These are phyloP conservation scores for Hymenoscyphus albidus DNA, from an alignment of 2,329 filamentous ascomycete genomes.

Conservation along the genomic window DNA sequence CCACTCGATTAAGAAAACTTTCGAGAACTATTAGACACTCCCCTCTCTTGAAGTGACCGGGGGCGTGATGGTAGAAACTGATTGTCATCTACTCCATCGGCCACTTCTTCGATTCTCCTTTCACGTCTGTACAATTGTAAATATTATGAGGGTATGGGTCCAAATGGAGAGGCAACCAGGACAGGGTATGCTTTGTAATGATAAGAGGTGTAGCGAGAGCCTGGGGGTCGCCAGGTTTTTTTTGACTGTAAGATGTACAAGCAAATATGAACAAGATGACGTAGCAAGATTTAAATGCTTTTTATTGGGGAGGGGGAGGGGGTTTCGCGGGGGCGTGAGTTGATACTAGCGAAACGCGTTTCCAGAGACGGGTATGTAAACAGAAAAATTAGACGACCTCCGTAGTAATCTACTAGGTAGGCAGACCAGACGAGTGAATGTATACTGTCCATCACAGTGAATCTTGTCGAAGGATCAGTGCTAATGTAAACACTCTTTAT, in stretches of 20 bases:
- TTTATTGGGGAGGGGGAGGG: neutral
- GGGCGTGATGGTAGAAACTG: conserved; percentile 13
- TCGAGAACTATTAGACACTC: conserved; percentile 11
- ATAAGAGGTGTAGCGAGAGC: conserved; percentile 7
- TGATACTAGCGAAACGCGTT: neutral
- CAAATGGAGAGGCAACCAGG: conserved; percentile 10
- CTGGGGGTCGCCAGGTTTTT: neutral
- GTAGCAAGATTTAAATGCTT: neutral
- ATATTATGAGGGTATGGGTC: conserved; percentile 28
- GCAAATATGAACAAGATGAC: conserved; percentile 1
- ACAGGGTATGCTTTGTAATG: conserved; percentile 20
- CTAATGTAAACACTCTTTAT: no score
- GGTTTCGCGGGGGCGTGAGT: neutral
- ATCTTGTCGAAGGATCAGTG: no score
- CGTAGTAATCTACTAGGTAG: no score
- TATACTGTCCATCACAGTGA: no score
- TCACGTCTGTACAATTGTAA: conserved; percentile 31
- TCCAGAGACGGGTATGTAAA: neutral
- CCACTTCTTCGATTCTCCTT: conserved; percentile 25
- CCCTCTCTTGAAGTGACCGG: conserved; percentile 11
- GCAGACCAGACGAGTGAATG: no score
- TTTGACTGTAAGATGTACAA: neutral
- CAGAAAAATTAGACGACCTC: no score
- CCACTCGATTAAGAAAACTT: conserved; percentile 31
- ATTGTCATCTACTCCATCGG: conserved; percentile 24